Base-by-base conservation (phyloP, 1,284 basidiomycete species). In the Malassezia arunalokei region DNA sequence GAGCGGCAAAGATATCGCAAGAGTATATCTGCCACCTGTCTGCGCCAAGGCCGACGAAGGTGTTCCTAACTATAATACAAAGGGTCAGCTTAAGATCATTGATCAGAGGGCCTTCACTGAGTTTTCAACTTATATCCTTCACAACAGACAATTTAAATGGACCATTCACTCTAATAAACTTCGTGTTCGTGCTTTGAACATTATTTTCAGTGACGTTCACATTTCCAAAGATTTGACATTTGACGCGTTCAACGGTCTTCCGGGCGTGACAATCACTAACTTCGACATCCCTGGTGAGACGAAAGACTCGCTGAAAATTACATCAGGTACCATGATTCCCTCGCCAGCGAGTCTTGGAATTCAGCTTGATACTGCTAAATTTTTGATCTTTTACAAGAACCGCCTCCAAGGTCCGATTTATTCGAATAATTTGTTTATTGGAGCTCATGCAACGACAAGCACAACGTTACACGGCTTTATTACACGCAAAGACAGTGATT, bases 281-380 rank as follows among this genome's bases (percentile, higher is more conserved):
- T 86, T 86, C 24, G 64, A 75, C 52, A 49, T 62, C 46, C 57
- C 58, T 14, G 80, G 83, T 61, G 79, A 83, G 66, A 77, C 80
- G 40, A 78, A 78, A 40, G 83, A 83, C 55, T 81, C 83, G 35
- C 83, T 86, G 57, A 79, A 80, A 53, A 82, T 86, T 51, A 79
- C 80, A 55, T 82, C 83, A 3, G 81, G 82, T 65, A 78, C 83
- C 0, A 53, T 73, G 8, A 86, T 86, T 58, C 83, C 83, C 1
- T 85, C 83, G 15, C 77, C 80, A 32, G 59, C 74, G 79, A 81
- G 85, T 60, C 74, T 86, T 35, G 83, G 84, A 32, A 84, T 86
- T 57, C 78, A 84, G 62, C 76, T 86, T 35, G 85, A 84, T 33
- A 81, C 79, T 3, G 82, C 83, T 40, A 78, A 77, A 14, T 86